Base-by-base conservation (phyloP, 805 yeast genomes). In the Dipodascus geniculatus region DNA sequence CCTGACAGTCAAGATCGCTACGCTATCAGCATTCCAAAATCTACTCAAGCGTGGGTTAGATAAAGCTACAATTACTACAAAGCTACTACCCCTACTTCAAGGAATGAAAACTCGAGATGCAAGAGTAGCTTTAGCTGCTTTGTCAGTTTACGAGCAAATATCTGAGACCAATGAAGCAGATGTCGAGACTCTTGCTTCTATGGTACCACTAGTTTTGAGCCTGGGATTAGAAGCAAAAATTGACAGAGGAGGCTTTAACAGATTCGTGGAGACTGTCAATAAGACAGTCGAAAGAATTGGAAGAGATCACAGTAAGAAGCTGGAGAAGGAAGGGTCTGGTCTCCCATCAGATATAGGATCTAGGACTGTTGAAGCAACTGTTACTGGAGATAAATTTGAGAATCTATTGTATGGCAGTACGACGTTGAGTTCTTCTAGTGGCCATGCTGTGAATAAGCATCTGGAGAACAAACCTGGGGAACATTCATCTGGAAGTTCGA, bases 71-170 rank as follows among this genome's bases (percentile, higher is more conserved):
- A 78, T 89, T 33, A 74, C 75, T 35, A 97, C 91, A 50, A 87
- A 84, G 53, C 72, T 93, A 42, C 68, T 93, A n/a, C 96, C 96
- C 0, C 69, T 91, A 22, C 71, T 91, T 54, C 77, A 78, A 60
- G 78, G 80, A 16, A 78, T 87, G 76, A 87, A 87, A 65, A 83
- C 93, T 23, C 72, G 93, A 56, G 90, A 86, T 61, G 75, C 85
- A 16, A 70, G 80, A 48, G 81, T 87, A 42, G 74, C 86, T 48
- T 64, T 72, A 60, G 71, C 77, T 23, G 71, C 81, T 2, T 61
- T 81, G 24, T 63, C 63, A 14, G 70, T 80, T 3, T 76, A 78
- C 60, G 59, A 61, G 16, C 56, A 67, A 1, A 52, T 69, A 3
- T 53, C 57, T 4, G 33, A 51, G 1, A 48, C 52, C n/a, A 56